Base-by-base conservation (phyloP, 805 yeast species). In the Teunomyces pallodes region DNA sequence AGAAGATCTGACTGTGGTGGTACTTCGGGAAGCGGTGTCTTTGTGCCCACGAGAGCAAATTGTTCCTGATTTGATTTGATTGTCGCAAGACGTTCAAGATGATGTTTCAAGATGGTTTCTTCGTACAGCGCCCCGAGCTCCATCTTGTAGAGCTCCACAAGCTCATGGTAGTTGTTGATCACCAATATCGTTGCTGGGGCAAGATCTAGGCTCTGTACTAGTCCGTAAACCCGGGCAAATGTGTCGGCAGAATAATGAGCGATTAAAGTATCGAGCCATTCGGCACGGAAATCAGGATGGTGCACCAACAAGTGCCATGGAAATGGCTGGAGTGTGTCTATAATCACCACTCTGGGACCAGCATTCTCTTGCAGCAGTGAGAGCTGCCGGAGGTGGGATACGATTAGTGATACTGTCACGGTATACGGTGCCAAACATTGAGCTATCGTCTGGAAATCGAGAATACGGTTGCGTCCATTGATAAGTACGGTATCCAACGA, bases 391-490 rank as follows among this genome's bases (percentile, higher is more conserved):
- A 72, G 56, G 48, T 72, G 75, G 9, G 67, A 59, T 8, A 57
- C 54, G 6, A 70, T 54, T 9, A 69, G 40, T n/a, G 60, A 55
- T 16, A 56, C 52, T 9, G 60, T 45, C 24, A 67, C 50, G 4
- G 58, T 50, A 42, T 55, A 56, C 36, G 57, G 44, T 0, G 59
- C 64, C 10, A 46, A 39, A 50, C 63, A 58, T 3, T 62, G 61
- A 3, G 77, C 74, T n/a, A 69, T 67, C 2, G 67, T 50, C 52
- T 71, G 76, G 50, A 71, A 54, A 48, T 72, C 76, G 43, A 64
- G 62, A 6, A 72, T 53, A 9, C 69, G 67, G 38, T 52, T 57
- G 31, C 48, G 42, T 26, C 53, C 57, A 20, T 51, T 41, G 36
- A 56, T 48, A 13, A 69, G 54, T 33, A 55, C 49, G 39, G 49